A percentile compares a stretch with the other conserved stretches of the same genome.
Conservation (phyloP, 73 alveolate species). For the Uronychia setigera region DNA sequence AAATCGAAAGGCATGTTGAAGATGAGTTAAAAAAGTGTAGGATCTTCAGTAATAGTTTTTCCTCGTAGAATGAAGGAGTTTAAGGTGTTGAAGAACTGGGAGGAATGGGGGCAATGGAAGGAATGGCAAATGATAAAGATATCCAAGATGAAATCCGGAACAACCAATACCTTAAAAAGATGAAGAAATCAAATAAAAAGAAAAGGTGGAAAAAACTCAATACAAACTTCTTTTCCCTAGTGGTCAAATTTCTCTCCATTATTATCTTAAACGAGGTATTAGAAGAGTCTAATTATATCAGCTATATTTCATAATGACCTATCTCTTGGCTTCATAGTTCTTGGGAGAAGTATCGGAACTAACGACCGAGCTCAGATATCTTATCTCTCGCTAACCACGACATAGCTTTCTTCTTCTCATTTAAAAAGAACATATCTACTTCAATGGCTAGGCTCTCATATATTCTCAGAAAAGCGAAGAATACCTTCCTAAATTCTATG, state of each 20-base stretch:
- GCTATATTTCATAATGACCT: conserved; percentile 40
- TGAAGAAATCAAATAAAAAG: conserved; percentile 40
- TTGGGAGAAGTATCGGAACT: conserved; percentile 32
- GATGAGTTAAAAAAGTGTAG: conserved; percentile 42
- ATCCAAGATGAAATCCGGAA: conserved; percentile 41
- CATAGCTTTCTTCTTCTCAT: conserved; percentile 42
- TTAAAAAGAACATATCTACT: conserved; percentile 31
- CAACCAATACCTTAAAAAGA: conserved; percentile 39
- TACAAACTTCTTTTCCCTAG: conserved; percentile 29
- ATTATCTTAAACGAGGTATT: conserved; percentile 21
- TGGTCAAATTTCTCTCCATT: conserved; percentile 33
- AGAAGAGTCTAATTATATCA: not conserved
- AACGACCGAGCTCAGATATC: conserved; percentile 27
- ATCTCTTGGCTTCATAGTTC: conserved; percentile 26
- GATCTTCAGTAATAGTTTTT: conserved; percentile 7
- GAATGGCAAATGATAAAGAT: conserved; percentile 33
- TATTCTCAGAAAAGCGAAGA: not conserved
- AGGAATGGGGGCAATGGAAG: conserved; percentile 7
- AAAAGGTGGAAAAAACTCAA: conserved; percentile 41
- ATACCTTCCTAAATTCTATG: conserved; percentile 32
- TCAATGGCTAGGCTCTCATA: conserved; percentile 43
- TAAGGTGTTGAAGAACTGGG: conserved; percentile 39
- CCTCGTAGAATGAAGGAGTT: conserved; percentile 27
- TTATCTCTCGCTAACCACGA: conserved; percentile 33
- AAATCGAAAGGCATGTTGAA: conserved; percentile 44